Conservation (phyloP, 495 filamentous ascomycete genomes). For the Cudoniella acicularis region DNA sequence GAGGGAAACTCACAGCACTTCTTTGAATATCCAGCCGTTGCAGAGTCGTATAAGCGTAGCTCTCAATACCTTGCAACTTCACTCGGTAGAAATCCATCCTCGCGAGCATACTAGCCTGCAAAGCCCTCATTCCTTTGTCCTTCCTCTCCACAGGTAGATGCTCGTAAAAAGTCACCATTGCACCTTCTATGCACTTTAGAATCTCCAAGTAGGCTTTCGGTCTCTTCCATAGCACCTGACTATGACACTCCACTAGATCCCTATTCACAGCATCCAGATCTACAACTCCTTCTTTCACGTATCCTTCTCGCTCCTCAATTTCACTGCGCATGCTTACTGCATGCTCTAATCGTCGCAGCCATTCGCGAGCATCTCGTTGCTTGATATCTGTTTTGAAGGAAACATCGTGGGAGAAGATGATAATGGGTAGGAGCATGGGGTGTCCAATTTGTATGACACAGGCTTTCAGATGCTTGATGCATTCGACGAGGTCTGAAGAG, state of each 20-base stretch:
- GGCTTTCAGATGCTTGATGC: slow-evolving; percentile 40
- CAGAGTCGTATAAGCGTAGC: slow-evolving; percentile 51
- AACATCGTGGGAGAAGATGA: slow-evolving; percentile 50
- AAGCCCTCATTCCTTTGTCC: slow-evolving; percentile 28
- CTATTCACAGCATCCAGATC: slow-evolving; percentile 52
- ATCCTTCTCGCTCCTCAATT: slow-evolving; percentile 43
- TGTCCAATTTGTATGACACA: slow-evolving; percentile 44
- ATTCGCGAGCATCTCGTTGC: slow-evolving; percentile 52
- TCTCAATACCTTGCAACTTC: slow-evolving; percentile 53
- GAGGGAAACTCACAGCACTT: slow-evolving; percentile 40
- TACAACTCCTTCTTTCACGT: slow-evolving; percentile 44
- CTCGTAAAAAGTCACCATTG: slow-evolving; percentile 38
- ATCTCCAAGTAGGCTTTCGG: slow-evolving; percentile 55
- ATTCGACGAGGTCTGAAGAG: slow-evolving; percentile 42
- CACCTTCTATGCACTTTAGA: slow-evolving; percentile 35
- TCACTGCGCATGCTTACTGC: slow-evolving; percentile 54
- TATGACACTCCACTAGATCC: slow-evolving; percentile 55
- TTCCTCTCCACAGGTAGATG: slow-evolving; percentile 19
- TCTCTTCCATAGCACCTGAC: slow-evolving; percentile 54
- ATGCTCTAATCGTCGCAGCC: slow-evolving; percentile 51
- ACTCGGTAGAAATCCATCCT: slow-evolving; percentile 51
- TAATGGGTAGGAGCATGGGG: slow-evolving; percentile 50
- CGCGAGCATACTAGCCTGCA: slow-evolving; percentile 41
- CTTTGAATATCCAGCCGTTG: slow-evolving; percentile 50
- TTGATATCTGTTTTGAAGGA: slow-evolving; percentile 44